A percentile compares a stretch with the other conserved stretches of the same genome.
These are phyloP conservation scores for Aspergillus versicolor DNA, from an alignment of 2,329 filamentous ascomycete genomes.

Conservation along the genomic window DNA sequence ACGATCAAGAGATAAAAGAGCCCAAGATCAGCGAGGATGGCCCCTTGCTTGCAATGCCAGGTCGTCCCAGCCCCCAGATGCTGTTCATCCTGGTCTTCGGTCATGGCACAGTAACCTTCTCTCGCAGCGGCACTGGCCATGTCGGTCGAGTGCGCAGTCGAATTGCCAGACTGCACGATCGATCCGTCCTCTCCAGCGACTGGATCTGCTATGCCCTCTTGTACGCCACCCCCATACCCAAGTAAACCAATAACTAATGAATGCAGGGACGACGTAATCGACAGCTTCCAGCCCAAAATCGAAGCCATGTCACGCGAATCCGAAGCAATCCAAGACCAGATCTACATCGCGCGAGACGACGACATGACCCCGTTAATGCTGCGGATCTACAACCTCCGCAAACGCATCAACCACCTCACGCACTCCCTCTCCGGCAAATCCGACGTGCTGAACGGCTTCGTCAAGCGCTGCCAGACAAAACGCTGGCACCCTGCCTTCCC, in stretches of 20 bases:
- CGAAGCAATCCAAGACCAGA: constrained; percentile 89
- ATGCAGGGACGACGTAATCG: constrained; percentile 85
- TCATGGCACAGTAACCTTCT: constrained; percentile 89
- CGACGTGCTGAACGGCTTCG: constrained; percentile 93
- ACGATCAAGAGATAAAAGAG: constrained; percentile 39
- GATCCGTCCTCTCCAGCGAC: constrained; percentile 85
- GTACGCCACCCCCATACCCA: constrained; percentile 50
- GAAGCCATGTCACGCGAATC: constrained; percentile 79
- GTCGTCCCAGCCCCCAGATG: constrained; percentile 72
- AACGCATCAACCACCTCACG: constrained; percentile 88
- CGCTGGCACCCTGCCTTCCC: constrained; percentile 91
- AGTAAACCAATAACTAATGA: neutral
- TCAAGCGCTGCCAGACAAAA: constrained; percentile 80
- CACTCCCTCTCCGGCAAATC: constrained; percentile 90
- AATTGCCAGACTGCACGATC: constrained; percentile 86
- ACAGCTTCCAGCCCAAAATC: constrained; percentile 86
- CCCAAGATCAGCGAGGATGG: neutral
- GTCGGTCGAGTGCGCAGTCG: constrained; percentile 81
- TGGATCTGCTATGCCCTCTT: constrained; percentile 99
- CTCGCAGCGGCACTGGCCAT: constrained; percentile 80
- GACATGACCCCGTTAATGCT: constrained; percentile 83
- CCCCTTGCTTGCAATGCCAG: neutral
- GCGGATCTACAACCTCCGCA: constrained; percentile 81
- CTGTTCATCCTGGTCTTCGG: constrained; percentile 95
- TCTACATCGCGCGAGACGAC: constrained; percentile 85